Conservation (phyloP, 2,329 filamentous ascomycete genomes). For the Xylaria sp. region DNA sequence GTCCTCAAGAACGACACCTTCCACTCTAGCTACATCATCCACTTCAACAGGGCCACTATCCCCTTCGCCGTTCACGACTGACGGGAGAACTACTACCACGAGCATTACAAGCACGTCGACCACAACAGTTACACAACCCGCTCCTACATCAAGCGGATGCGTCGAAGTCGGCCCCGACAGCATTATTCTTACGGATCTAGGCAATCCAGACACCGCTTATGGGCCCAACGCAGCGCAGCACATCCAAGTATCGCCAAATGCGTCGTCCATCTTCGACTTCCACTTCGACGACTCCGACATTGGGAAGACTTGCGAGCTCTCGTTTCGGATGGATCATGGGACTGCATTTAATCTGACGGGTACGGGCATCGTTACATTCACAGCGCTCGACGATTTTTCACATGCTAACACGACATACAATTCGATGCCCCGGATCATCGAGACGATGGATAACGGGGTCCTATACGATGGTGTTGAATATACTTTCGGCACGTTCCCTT, state of each 20-base stretch:
- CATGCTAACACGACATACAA: constrained; percentile 38
- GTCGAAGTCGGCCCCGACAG: constrained; percentile 33
- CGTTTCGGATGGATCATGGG: constrained; percentile 60
- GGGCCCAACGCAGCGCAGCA: constrained; percentile 48
- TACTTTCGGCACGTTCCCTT: constrained; percentile 38
- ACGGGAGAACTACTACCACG: constrained; percentile 25
- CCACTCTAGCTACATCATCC: constrained; percentile 18
- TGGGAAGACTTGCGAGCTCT: constrained; percentile 69
- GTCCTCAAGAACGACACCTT: constrained; percentile 7
- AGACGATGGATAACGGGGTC: constrained; percentile 32
- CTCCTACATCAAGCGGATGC: constrained; percentile 25
- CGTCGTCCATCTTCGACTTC: constrained; percentile 75
- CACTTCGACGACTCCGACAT: constrained; percentile 65
- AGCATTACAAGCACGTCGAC: constrained; percentile 35
- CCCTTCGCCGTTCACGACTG: constrained; percentile 28
- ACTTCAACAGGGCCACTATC: constrained; percentile 19
- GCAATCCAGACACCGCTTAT: constrained; percentile 59
- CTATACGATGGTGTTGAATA: constrained; percentile 29
- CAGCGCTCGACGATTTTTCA: constrained; percentile 37
- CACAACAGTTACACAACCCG: constrained; percentile 24
- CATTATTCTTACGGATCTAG: constrained; percentile 66
- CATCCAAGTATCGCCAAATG: constrained; percentile 62
- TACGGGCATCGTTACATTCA: constrained; percentile 37
- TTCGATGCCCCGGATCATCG: constrained; percentile 34
- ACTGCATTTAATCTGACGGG: constrained; percentile 37